phyloP scores from a whole-genome alignment of 352 stramenopile genomes.

The Phytophthora megakarya region DNA sequence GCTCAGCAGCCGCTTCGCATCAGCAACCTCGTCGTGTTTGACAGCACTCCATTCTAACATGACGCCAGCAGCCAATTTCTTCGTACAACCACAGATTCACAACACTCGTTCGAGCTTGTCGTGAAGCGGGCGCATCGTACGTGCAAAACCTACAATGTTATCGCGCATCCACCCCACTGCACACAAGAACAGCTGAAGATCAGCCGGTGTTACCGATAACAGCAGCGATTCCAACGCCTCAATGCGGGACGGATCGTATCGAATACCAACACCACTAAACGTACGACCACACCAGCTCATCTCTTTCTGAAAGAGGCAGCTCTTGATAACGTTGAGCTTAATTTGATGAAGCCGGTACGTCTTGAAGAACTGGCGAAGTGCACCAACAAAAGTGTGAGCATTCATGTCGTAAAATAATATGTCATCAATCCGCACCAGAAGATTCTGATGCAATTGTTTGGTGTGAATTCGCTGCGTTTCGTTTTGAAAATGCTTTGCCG shows the following conservation, averaged over 20 bases:
- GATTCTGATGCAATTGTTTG: constrained; percentile 9
- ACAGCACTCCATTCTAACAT: too few relatives aligned
- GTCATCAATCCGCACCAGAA: constrained; percentile 38
- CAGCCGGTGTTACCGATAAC: constrained; percentile 1
- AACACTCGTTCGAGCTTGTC: constrained; percentile 12
- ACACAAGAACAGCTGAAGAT: constrained; percentile 33
- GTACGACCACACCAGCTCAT: constrained; percentile 26
- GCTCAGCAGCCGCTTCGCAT: background rate
- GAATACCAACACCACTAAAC: constrained; percentile 10
- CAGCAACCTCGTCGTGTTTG: background rate
- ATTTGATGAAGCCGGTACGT: background rate
- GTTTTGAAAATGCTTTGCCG: constrained; percentile 7
- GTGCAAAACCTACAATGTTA: constrained; percentile 18
- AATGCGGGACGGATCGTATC: constrained; percentile 12
- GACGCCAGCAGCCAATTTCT: background rate
- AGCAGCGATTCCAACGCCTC: background rate
- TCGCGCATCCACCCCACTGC: constrained; percentile 27
- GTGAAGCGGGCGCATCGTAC: constrained; percentile 11
- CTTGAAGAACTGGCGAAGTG: constrained; percentile 12
- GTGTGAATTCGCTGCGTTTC: constrained; percentile 4
- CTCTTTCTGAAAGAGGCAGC: constrained; percentile 9
- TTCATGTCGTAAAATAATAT: constrained; percentile 18
- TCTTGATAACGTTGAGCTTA: constrained; percentile 29
- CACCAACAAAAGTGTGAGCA: constrained; percentile 7
- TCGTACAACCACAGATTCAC: background rate